Evolutionary conservation across 805 yeast genomes (phyloP).

Genomic region (Candida koratica): DNA sequence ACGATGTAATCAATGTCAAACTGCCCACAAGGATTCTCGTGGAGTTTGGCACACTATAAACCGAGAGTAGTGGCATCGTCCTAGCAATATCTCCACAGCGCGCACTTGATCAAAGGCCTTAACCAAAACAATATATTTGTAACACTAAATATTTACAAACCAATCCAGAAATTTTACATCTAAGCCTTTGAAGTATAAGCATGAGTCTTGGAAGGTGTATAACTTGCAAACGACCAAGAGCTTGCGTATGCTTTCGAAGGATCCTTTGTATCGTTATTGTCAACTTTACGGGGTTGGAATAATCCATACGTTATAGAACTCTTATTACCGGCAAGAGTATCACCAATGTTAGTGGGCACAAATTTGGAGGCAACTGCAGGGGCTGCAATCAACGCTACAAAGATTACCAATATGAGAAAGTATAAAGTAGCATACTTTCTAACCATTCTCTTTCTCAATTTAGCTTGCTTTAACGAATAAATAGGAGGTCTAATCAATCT

Average conservation of each 20-base stretch:
- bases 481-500: constrained; percentile 98
- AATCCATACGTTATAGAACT: constrained; percentile 54
- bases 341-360: constrained; percentile 36
- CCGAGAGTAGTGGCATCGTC: constrained; percentile 10
- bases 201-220: constrained; percentile 48
- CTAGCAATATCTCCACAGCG: not conserved
- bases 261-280: constrained; percentile 79
- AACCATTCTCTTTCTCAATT: constrained; percentile 96
- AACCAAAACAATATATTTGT: constrained; percentile 5
- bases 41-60: constrained; percentile 40
- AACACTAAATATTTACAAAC: constrained; percentile 7
- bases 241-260: constrained; percentile 41
- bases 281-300: constrained; percentile 82
- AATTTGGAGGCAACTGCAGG: constrained; percentile 82
- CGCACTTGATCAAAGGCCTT: not conserved
- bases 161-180: constrained; percentile 8
- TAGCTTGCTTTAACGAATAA: constrained; percentile 92
- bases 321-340: constrained; percentile 17
- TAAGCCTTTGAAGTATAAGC: constrained; percentile 57
- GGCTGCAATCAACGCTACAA: constrained; percentile 75
- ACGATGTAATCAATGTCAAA: constrained; percentile 35
- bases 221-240: constrained; percentile 23
- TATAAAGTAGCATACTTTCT: constrained; percentile 84
- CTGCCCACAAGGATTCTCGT: constrained; percentile 43
- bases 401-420: constrained; percentile 63